Evolutionary conservation across 139 green algal species (phyloP).

Genomic region (Helicosporidium sp.): DNA sequence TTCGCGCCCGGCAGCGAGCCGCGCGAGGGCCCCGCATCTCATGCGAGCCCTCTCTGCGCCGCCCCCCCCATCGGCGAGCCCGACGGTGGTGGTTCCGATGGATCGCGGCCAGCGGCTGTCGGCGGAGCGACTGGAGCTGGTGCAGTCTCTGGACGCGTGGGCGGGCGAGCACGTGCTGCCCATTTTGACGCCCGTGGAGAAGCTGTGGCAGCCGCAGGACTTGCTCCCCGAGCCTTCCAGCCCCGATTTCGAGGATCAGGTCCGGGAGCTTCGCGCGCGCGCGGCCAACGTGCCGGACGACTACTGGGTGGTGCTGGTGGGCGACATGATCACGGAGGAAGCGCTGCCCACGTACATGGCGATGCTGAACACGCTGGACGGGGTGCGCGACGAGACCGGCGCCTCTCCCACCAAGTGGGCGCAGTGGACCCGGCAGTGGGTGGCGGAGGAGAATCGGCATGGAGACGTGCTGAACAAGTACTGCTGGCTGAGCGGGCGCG

Average conservation of each 20-base stretch:
- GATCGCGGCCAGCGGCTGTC: constrained; percentile 25
- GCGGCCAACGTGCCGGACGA: constrained; percentile 70
- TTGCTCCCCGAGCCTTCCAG: constrained; percentile 73
- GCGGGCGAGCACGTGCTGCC: constrained; percentile 22
- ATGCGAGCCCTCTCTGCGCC: no score
- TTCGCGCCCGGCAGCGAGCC: no score
- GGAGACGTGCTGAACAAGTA: constrained; percentile 97
- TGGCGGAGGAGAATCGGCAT: constrained; percentile 96
- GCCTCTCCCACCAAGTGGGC: constrained; percentile 63
- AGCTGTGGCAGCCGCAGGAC: constrained; percentile 89
- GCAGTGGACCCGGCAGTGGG: constrained; percentile 62
- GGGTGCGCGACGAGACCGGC: constrained; percentile 45
- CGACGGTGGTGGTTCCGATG: neutral
- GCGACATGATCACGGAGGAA: constrained; percentile 72
- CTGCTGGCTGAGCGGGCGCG: constrained; percentile 34
- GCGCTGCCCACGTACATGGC: constrained; percentile 99
- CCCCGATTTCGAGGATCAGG: constrained; percentile 76
- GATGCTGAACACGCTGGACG: constrained; percentile 99
- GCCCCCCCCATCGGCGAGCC: no score
- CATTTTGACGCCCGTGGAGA: constrained; percentile 24
- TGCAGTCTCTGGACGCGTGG: constrained; percentile 30
- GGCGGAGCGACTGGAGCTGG: constrained; percentile 30
- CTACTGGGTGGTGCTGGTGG: constrained; percentile 81
- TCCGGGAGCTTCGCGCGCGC: constrained; percentile 65
- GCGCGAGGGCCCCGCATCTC: neutral